Evolutionary conservation across 2,329 filamentous ascomycete genomes (phyloP), one percentile per base, ranked within the genome.

Genomic region (Cadophora malorum): DNA sequence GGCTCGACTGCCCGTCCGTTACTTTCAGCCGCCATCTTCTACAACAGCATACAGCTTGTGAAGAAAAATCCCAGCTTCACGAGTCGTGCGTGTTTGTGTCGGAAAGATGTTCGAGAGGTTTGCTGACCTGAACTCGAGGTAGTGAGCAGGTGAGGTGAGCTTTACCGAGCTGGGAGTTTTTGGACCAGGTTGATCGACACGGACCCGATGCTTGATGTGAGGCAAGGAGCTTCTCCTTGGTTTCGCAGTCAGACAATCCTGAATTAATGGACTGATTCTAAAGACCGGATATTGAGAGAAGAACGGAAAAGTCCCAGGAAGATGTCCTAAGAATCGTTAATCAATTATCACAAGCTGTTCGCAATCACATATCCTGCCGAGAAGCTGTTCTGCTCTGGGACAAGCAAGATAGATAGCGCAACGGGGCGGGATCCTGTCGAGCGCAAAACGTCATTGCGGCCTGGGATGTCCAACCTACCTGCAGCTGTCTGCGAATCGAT

Each of bases 1-100:
- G 77, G 72, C 63, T 80, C 77, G 64, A 76, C 71, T 31, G 73
- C 74, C 68, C 74, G 73, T 67, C 79, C 79, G 74, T 81, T 81
- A 64, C 75, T 76, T 60, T 77, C 74, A 61, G 73, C 77, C 35
- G 78, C 79, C 80, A 81, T 81, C 35, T 72, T 72, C 69, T 73
- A 74, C 64, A 70, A 69, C 71, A 74, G 52, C 63, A 64, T 64
- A 14, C 5, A 58, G 50, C 35, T 33, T 45, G 7, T n/a, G 25
- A 35, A 58, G 50, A 33, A 47, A 25, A 33, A 14, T 16, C 8
- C 52, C 63, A 64, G 25, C 38, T 64, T 47, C 33, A 35, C 49
- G 23, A 23, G 14, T 28, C 6, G 10, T 64, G 62, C 21, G 45
- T 25, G 45, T 53, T 25, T 25, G 31, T 14, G 50, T 21, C 41